phyloP scores from a whole-genome alignment of 2,329 filamentous ascomycete species.

The Aspergillus nomiae region DNA sequence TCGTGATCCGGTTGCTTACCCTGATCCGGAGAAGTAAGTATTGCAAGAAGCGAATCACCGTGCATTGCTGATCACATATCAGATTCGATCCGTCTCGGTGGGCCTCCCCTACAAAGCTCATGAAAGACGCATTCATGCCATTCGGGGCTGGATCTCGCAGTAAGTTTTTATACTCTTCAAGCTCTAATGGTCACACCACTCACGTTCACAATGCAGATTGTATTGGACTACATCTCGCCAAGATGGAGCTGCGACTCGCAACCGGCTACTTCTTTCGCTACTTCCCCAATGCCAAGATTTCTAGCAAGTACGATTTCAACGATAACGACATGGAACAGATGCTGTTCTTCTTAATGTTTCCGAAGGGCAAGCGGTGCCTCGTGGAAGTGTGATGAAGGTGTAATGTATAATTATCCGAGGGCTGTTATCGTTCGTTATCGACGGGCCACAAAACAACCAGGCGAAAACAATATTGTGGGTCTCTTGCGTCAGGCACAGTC shows the following conservation, averaged over 20 bases:
- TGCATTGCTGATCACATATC: slow-evolving; percentile 37
- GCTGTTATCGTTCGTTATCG: background rate
- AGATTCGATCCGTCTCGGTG: slow-evolving; percentile 32
- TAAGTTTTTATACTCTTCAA: slow-evolving; percentile 17
- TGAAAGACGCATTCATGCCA: slow-evolving; percentile 64
- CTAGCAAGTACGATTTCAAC: slow-evolving; percentile 25
- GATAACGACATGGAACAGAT: slow-evolving; percentile 47
- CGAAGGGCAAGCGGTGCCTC: slow-evolving; percentile 46
- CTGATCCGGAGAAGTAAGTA: slow-evolving; percentile 53
- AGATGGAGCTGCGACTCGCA: slow-evolving; percentile 57
- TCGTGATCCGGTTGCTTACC: slow-evolving; percentile 54
- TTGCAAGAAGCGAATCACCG: no score
- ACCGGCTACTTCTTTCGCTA: slow-evolving; percentile 54
- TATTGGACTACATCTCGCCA: slow-evolving; percentile 68
- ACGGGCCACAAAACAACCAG: background rate
- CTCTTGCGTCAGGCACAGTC: slow-evolving; percentile 2
- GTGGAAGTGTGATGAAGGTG: slow-evolving; percentile 25
- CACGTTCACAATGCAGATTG: slow-evolving; percentile 49
- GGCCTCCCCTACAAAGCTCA: slow-evolving; percentile 32
- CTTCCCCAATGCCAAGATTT: slow-evolving; percentile 26
- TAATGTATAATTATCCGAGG: background rate
- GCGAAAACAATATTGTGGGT: background rate
- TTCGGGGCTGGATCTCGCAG: slow-evolving; percentile 68
- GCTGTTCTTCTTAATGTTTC: slow-evolving; percentile 49
- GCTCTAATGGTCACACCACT: background rate